Evolutionary conservation across 768 basidiomycete species (phyloP).

Genomic region (Rhodotorula kratochvilovae): DNA sequence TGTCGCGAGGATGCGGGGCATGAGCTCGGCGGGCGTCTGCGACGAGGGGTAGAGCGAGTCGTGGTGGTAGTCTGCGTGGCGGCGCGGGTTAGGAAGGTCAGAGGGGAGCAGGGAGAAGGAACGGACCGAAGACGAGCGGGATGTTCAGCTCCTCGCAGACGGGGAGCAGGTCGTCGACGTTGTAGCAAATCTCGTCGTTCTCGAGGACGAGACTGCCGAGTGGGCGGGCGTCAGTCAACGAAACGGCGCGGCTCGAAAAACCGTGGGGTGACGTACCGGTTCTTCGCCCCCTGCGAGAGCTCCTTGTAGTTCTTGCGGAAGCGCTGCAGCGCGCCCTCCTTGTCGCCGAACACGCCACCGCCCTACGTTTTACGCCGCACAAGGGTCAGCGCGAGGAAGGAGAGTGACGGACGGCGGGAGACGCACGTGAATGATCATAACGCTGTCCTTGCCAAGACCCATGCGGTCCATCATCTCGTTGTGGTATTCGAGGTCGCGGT

Average conservation of each 20-base stretch:
- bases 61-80: constrained; percentile 67
- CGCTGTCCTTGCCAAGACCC: constrained; percentile 73
- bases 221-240: not conserved
- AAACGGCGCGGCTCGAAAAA: too few relatives aligned
- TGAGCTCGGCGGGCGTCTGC: constrained; percentile 60
- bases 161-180: constrained; percentile 78
- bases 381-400: not conserved
- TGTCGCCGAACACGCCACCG: constrained; percentile 79
- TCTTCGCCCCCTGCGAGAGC: constrained; percentile 61
- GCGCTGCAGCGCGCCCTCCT: constrained; percentile 62
- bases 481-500: constrained; percentile 80
- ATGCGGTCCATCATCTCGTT: constrained; percentile 80
- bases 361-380: constrained; percentile 51
- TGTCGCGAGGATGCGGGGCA: constrained; percentile 67
- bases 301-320: constrained; percentile 65
- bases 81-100: not conserved
- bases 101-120: not conserved
- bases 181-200: constrained; percentile 93
- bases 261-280: constrained; percentile 52
- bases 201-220: constrained; percentile 51
- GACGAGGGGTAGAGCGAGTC: constrained; percentile 59
- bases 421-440: constrained; percentile 75
- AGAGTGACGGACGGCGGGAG: constrained; percentile 1
- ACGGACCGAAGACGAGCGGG: constrained; percentile 60
- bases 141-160: constrained; percentile 77